Base-by-base conservation (phyloP, 768 basidiomycete species). In the Calocera cornea region DNA sequence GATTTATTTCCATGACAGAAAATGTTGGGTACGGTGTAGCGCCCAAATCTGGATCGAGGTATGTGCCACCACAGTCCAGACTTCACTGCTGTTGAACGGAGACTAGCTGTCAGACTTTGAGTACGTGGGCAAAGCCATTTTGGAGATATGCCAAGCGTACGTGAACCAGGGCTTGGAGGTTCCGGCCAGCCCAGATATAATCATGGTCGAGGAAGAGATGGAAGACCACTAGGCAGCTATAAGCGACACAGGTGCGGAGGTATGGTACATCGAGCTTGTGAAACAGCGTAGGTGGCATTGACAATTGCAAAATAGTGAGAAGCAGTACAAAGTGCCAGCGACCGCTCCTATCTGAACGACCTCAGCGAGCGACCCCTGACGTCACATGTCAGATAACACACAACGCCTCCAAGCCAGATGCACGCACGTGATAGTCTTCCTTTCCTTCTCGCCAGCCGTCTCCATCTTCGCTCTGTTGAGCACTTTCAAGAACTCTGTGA, bases 391-490 rank as follows among this genome's bases (percentile, higher is more conserved):
- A 64, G 41, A 40, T n/a, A 40, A 22, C 33, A 16, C 2, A 11
- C 1, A 40, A 34, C 17, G 29, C 29, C 3, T 44, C 11, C 33
- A 3, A 40, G 38, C 33, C 3, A 44, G 12, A 29, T 36, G 27
- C 36, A 72, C 74, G 44, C 31, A 93, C 92, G 82, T 92, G 34
- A 88, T 94, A 8, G 97, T 99, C 84, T 92, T 98, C 73, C 89
- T 82, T 74, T 95, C 94, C 1, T 81, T 83, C 1, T 83, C 73
- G 44, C 76, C 84, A 1, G 86, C 87, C 5, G 84, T 86, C 77
- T 98, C 97, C 29, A 90, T 89, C 83, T 97, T 98, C 8, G 97
- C 95, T 64, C 97, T 81, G 75, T 98, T 98, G 74, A 99, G 78
- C 65, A 99, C 87, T 77, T 93, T 93, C 78, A 92, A 90, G 82